phyloP scores from a whole-genome alignment of 805 yeast species.

The Kazachstania martiniae region DNA sequence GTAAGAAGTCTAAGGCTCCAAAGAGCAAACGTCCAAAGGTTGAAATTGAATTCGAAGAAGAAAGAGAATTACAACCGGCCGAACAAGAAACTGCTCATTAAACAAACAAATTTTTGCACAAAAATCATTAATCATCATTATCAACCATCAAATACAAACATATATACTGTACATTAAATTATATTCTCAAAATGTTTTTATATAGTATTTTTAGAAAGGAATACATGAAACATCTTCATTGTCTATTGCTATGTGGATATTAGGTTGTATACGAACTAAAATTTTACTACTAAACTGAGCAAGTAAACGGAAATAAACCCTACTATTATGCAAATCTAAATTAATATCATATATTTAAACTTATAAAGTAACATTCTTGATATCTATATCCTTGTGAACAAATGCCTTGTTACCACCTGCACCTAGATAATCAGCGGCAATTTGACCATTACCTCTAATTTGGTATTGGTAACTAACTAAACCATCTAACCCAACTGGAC shows the following conservation, averaged over 20 bases:
- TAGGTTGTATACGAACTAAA: no score
- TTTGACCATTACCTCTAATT: constrained; percentile 84
- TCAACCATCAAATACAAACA: neutral
- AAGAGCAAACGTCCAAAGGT: constrained; percentile 56
- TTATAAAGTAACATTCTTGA: constrained; percentile 23
- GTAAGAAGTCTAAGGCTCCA: constrained; percentile 28
- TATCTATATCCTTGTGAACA: constrained; percentile 55
- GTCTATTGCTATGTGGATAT: no score
- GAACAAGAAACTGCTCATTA: constrained; percentile 23
- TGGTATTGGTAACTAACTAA: constrained; percentile 92
- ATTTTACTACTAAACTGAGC: no score
- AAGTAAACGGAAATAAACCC: no score
- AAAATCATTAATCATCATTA: neutral
- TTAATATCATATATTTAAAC: neutral
- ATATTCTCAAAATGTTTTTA: neutral
- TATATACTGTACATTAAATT: neutral
- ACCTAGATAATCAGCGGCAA: constrained; percentile 84
- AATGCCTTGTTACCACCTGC: constrained; percentile 81
- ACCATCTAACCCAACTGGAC: constrained; percentile 98
- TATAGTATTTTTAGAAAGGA: no score
- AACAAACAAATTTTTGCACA: neutral
- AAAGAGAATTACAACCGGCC: constrained; percentile 29
- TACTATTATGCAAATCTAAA: no score
- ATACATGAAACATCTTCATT: no score
- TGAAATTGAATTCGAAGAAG: constrained; percentile 80